Percentiles rank a stretch among this genome's conserved stretches.
Evolutionary conservation across 116 monocot genomes (phyloP).

Genomic region (Thalassia testudinum): DNA sequence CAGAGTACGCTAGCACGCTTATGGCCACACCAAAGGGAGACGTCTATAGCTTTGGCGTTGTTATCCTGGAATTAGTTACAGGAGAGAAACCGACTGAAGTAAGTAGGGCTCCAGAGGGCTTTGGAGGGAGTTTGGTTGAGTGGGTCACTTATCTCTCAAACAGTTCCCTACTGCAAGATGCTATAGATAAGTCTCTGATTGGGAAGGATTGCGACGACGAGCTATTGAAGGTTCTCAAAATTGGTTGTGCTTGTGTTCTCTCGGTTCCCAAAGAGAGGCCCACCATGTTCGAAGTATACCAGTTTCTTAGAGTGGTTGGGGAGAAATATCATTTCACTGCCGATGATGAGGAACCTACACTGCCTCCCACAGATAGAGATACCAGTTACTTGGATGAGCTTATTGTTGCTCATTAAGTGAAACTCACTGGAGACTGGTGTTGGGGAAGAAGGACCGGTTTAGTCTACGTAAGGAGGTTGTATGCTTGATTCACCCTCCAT

Average conservation of each 20-base stretch:
- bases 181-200: constrained; percentile 34
- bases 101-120: constrained; percentile 30
- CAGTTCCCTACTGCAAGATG: constrained; percentile 29
- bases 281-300: constrained; percentile 60
- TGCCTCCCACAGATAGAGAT: constrained; percentile 12
- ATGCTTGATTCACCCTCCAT: too few species aligned
- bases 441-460: too few species aligned
- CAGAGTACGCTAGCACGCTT: constrained; percentile 73
- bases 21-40: constrained; percentile 84
- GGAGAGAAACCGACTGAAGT: constrained; percentile 42
- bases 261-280: constrained; percentile 43
- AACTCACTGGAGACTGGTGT: too few species aligned
- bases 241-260: constrained; percentile 36
- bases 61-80: constrained; percentile 56
- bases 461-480: too few species aligned
- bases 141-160: constrained; percentile 51
- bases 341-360: constrained; percentile 25
- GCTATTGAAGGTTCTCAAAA: constrained; percentile 48
- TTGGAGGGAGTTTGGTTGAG: constrained; percentile 50
- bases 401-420: constrained; percentile 20
- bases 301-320: constrained; percentile 42
- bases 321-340: constrained; percentile 42
- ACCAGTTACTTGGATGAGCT: constrained; percentile 31
- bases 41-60: constrained; percentile 75
- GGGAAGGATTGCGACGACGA: constrained; percentile 36